Percentiles rank a stretch among this genome's conserved stretches.
phyloP scores from a whole-genome alignment of 2,329 filamentous ascomycete species.

The Teratosphaeria zuluensis region DNA sequence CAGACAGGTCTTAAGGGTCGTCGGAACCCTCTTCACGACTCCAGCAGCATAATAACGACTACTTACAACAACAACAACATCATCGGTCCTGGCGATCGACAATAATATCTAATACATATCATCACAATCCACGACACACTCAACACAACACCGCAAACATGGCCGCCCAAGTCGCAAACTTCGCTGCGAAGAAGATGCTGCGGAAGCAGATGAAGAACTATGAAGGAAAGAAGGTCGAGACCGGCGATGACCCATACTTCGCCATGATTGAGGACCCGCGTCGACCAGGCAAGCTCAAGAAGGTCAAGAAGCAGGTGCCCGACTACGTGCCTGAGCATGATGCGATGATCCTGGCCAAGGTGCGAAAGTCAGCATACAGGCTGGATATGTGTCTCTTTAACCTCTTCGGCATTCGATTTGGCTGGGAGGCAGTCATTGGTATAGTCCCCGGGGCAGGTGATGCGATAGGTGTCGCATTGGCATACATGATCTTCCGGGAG shows the following conservation, averaged over 20 bases:
- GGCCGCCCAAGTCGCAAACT: slow-evolving; percentile 38
- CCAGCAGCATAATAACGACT: background rate
- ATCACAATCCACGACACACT: too few species aligned
- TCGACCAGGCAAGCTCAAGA: slow-evolving; percentile 65
- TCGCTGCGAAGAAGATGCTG: slow-evolving; percentile 41
- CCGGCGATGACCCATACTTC: slow-evolving; percentile 66
- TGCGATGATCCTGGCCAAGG: slow-evolving; percentile 69
- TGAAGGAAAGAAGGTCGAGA: slow-evolving; percentile 31
- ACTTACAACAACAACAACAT: background rate
- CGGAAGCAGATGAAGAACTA: slow-evolving; percentile 40
- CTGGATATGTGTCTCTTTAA: slow-evolving; percentile 80
- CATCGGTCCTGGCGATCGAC: background rate
- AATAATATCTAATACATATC: background rate
- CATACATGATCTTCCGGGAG: slow-evolving; percentile 62
- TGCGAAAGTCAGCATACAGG: slow-evolving; percentile 75
- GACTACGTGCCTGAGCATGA: slow-evolving; percentile 77
- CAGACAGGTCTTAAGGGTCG: too few species aligned
- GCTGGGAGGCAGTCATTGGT: slow-evolving; percentile 80
- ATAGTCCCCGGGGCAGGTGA: slow-evolving; percentile 76
- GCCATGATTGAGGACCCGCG: slow-evolving; percentile 69
- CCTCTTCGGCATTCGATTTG: slow-evolving; percentile 71
- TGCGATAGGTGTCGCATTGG: slow-evolving; percentile 61
- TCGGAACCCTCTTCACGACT: too few species aligned
- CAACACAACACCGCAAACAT: slow-evolving; percentile 24
- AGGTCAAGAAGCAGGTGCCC: slow-evolving; percentile 74